Conservation (phyloP, 1,284 basidiomycete genomes). For the Sporisorium graminicola region DNA sequence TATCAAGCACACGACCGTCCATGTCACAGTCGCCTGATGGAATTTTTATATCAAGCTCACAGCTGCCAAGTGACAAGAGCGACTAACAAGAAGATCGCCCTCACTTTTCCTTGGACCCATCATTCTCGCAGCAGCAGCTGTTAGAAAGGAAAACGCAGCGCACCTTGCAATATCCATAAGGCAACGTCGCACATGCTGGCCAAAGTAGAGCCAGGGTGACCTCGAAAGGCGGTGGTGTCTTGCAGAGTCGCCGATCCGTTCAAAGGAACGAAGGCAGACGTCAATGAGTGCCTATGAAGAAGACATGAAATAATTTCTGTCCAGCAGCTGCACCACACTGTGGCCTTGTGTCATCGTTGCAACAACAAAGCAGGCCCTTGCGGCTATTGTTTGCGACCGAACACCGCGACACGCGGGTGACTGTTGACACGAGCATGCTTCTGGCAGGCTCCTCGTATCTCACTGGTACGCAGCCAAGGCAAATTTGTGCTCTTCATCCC, state of each 20-base stretch:
- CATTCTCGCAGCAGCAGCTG: too few relatives aligned
- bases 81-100: too few relatives aligned
- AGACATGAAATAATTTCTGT: not conserved
- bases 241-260: not conserved
- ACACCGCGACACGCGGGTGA: too few relatives aligned
- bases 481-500: too few relatives aligned
- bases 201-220: not conserved
- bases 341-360: slow-evolving; percentile 4
- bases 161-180: too few relatives aligned
- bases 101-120: too few relatives aligned
- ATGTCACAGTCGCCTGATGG: not conserved
- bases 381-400: too few relatives aligned
- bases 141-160: too few relatives aligned
- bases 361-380: too few relatives aligned
- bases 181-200: not conserved
- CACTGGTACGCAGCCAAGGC: too few relatives aligned
- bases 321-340: not conserved
- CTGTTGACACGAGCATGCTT: too few relatives aligned
- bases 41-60: not conserved
- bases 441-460: too few relatives aligned
- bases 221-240: not conserved
- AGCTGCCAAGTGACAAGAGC: not conserved
- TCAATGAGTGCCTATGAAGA: not conserved
- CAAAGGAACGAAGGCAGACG: not conserved
- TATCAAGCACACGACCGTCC: not conserved